A percentile compares a stretch with the other conserved stretches of the same genome.
phyloP scores from a whole-genome alignment of 768 basidiomycete species.

The Termitomyces sp. region DNA sequence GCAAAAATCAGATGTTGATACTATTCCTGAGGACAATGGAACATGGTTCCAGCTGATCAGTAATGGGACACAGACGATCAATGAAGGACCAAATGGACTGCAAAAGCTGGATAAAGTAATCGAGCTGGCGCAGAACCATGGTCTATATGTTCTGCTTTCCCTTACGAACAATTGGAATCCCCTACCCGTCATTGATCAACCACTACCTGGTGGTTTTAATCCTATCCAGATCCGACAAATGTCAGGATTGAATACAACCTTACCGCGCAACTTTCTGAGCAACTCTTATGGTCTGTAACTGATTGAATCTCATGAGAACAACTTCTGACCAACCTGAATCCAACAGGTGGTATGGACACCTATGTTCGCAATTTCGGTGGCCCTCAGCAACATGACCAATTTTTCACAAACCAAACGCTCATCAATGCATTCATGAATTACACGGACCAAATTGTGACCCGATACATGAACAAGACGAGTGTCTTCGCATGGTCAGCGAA shows the following conservation, averaged over 20 bases:
- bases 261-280: slow-evolving; percentile 48
- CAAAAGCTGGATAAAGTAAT: slow-evolving; percentile 58
- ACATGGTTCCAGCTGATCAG: slow-evolving; percentile 59
- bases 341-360: slow-evolving; percentile 56
- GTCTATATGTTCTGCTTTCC: slow-evolving; percentile 46
- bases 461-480: slow-evolving; percentile 48
- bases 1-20: slow-evolving; percentile 35
- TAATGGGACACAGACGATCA: slow-evolving; percentile 50
- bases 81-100: slow-evolving; percentile 55
- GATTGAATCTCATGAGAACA: not conserved
- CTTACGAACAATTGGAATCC: slow-evolving; percentile 58
- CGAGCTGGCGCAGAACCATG: slow-evolving; percentile 45
- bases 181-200: slow-evolving; percentile 3
- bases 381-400: slow-evolving; percentile 47
- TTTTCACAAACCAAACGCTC: slow-evolving; percentile 47
- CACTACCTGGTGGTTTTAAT: slow-evolving; percentile 36
- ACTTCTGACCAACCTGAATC: not conserved
- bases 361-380: slow-evolving; percentile 49
- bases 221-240: slow-evolving; percentile 27
- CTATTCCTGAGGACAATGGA: slow-evolving; percentile 48
- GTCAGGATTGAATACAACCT: slow-evolving; percentile 15
- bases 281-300: slow-evolving; percentile 49
- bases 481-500: slow-evolving; percentile 43
- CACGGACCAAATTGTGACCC: slow-evolving; percentile 45
- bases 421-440: slow-evolving; percentile 52